Conservation (phyloP, 352 stramenopile species). For the Phytophthora sp. region DNA sequence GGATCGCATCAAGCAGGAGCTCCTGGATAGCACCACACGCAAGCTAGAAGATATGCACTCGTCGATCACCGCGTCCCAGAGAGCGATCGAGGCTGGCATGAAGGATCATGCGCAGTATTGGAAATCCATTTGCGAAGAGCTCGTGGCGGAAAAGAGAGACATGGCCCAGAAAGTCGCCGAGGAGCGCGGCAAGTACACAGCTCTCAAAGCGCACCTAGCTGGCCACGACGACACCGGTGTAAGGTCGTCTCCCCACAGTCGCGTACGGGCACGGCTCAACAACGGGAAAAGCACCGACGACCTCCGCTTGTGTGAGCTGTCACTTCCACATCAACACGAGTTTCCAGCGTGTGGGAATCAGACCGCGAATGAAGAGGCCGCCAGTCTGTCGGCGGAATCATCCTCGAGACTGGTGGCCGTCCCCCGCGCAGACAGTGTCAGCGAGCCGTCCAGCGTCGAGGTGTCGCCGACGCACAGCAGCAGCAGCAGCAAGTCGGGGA, state of each 20-base stretch:
- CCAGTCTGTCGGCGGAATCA: slow-evolving; percentile 1
- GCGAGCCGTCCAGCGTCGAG: slow-evolving; percentile 8
- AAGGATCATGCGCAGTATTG: slow-evolving; percentile 48
- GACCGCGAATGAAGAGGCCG: slow-evolving; percentile 5
- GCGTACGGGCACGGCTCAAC: not conserved
- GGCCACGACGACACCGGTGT: slow-evolving; percentile 20
- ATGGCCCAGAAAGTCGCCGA: slow-evolving; percentile 52
- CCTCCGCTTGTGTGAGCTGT: slow-evolving; percentile 5
- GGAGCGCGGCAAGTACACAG: slow-evolving; percentile 49
- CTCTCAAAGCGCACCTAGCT: slow-evolving; percentile 46
- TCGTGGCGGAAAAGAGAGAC: slow-evolving; percentile 46
- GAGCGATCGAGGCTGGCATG: slow-evolving; percentile 37
- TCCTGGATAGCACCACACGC: slow-evolving; percentile 23
- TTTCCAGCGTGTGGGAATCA: slow-evolving; percentile 7
- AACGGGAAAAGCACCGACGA: not conserved
- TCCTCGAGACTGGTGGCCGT: slow-evolving; percentile 5
- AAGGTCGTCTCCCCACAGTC: not conserved
- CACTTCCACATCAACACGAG: not conserved
- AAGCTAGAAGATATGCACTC: slow-evolving; percentile 35
- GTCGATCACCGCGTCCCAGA: slow-evolving; percentile 28
- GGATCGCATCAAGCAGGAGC: slow-evolving; percentile 35
- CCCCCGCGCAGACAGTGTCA: slow-evolving; percentile 4
- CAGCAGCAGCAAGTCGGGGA: slow-evolving; percentile 18
- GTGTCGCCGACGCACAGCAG: slow-evolving; percentile 24
- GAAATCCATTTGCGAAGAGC: slow-evolving; percentile 52